Evolutionary conservation across 2,329 filamentous ascomycete species (phyloP).

Genomic region (Nemania bipapillata): DNA sequence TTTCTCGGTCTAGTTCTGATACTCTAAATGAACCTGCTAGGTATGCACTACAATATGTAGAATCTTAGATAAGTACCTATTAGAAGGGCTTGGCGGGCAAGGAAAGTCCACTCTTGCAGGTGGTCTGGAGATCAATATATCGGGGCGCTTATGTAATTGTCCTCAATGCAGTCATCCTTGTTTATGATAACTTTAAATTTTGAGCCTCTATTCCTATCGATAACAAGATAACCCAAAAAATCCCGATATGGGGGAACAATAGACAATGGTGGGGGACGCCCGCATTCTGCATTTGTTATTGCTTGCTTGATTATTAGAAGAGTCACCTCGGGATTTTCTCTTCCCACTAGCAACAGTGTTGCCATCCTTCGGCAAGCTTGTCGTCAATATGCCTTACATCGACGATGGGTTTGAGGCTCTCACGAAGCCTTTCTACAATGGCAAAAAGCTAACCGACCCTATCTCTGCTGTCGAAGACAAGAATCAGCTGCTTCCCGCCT

Average conservation of each 20-base stretch:
- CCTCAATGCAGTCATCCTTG: constrained; percentile 36
- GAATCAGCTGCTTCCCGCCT: constrained; percentile 96
- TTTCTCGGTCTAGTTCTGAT: neutral
- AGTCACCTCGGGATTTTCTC: constrained; percentile 29
- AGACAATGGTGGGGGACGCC: constrained; percentile 36
- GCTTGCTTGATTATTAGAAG: constrained; percentile 27
- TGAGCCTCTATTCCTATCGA: constrained; percentile 40
- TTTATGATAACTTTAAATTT: constrained; percentile 40
- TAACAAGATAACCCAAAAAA: constrained; percentile 37
- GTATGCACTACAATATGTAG: neutral
- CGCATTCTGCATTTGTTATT: constrained; percentile 3
- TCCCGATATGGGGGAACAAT: constrained; percentile 18
- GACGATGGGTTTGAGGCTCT: constrained; percentile 75
- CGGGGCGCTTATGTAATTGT: constrained; percentile 33
- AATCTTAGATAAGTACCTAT: too few relatives aligned
- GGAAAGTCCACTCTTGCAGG: neutral
- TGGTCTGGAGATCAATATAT: constrained; percentile 33
- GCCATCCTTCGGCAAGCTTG: constrained; percentile 31
- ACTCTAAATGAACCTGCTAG: neutral
- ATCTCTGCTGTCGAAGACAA: constrained; percentile 81
- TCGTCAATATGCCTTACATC: constrained; percentile 61
- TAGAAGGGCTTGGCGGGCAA: neutral
- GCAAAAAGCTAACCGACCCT: constrained; percentile 73
- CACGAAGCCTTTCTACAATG: constrained; percentile 74
- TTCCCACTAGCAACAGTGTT: constrained; percentile 23